Evolutionary conservation across 495 filamentous ascomycete genomes (phyloP).

Genomic region (Aspergillus panamensis): DNA sequence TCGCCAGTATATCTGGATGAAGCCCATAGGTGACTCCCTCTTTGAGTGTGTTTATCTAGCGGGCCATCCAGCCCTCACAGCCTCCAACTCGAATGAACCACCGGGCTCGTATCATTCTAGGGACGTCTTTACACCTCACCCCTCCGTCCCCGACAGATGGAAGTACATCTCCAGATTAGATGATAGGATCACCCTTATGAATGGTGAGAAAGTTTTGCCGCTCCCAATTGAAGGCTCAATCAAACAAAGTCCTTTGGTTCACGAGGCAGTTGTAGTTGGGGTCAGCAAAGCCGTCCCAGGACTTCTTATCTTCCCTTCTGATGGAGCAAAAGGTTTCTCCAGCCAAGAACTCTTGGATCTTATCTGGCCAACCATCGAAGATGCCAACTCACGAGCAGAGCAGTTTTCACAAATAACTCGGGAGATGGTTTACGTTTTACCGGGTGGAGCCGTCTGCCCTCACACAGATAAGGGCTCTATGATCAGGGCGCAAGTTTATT

Average conservation of each 20-base stretch:
- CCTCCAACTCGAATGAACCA: constrained; percentile 52
- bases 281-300: constrained; percentile 48
- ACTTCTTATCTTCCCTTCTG: constrained; percentile 48
- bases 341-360: constrained; percentile 42
- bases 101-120: constrained; percentile 52
- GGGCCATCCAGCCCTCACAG: constrained; percentile 48
- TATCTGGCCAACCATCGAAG: constrained; percentile 47
- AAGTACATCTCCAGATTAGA: constrained; percentile 62
- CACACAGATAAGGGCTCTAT: constrained; percentile 55
- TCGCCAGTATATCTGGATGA: constrained; percentile 47
- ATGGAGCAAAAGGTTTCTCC: constrained; percentile 27
- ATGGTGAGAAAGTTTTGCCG: constrained; percentile 69
- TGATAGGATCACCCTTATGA: constrained; percentile 60
- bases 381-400: constrained; percentile 49
- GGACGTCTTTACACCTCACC: constrained; percentile 62
- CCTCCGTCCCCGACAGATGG: constrained; percentile 56
- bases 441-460: constrained; percentile 41
- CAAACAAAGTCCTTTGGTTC: constrained; percentile 45
- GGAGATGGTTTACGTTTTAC: constrained; percentile 50
- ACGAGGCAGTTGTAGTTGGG: constrained; percentile 60
- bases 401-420: constrained; percentile 53
- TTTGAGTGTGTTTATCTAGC: constrained; percentile 53
- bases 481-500: constrained; percentile 53
- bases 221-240: constrained; percentile 57
- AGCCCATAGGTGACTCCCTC: constrained; percentile 40